Percentiles rank a stretch among this genome's conserved stretches.
Evolutionary conservation across 768 basidiomycete genomes (phyloP).

Genomic region (Xerocomellus chrysenteron): DNA sequence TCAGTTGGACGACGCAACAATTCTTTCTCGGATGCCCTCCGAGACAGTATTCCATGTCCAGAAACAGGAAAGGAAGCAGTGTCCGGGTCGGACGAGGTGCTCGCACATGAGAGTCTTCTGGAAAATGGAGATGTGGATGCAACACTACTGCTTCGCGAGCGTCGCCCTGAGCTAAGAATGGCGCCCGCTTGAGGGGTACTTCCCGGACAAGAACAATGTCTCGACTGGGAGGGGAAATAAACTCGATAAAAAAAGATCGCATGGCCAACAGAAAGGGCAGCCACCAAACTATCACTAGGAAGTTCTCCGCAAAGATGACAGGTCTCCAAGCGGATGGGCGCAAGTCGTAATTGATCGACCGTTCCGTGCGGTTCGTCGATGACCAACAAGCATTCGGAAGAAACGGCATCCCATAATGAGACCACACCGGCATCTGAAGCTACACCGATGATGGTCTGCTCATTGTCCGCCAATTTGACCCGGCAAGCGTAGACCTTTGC

Average conservation of each 20-base stretch:
- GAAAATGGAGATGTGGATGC: conserved; percentile 46
- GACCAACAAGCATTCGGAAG: conserved; percentile 59
- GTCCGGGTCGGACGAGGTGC: conserved; percentile 39
- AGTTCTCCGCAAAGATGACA: conserved; percentile 74
- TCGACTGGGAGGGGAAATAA: conserved; percentile 52
- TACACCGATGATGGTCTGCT: conserved; percentile 55
- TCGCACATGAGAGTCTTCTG: conserved; percentile 48
- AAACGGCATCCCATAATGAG: conserved; percentile 74
- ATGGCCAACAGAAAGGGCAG: conserved; percentile 66
- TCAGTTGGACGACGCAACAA: conserved; percentile 47
- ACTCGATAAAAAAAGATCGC: conserved; percentile 65
- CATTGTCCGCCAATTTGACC: conserved; percentile 49
- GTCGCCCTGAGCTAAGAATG: conserved; percentile 47
- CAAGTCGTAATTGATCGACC: conserved; percentile 61
- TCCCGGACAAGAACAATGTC: conserved; percentile 67
- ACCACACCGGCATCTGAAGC: conserved; percentile 66
- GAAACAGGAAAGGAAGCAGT: conserved; percentile 71
- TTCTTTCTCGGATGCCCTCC: conserved; percentile 72
- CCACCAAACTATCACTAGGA: conserved; percentile 60
- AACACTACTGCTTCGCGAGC: conserved; percentile 65
- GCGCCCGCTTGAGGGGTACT: conserved; percentile 45
- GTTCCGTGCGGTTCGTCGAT: conserved; percentile 59
- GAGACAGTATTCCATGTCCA: conserved; percentile 74
- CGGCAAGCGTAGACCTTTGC: conserved; percentile 52
- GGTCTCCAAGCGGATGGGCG: conserved; percentile 48